Base-by-base conservation (phyloP, 1,139 yeast genomes). In the Debaryomyces sp. region DNA sequence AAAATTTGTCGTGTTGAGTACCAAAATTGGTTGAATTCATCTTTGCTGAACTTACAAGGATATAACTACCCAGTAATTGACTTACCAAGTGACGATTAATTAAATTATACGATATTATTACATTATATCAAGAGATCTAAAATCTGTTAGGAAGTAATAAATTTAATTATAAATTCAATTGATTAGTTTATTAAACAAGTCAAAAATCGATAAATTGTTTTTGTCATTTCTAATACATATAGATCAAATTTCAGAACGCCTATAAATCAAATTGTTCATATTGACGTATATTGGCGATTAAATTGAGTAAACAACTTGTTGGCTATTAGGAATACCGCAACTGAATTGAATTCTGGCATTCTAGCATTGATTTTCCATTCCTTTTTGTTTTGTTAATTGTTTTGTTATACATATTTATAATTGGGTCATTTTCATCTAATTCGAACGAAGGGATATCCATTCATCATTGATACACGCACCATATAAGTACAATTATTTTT, bases 1-100 rank as follows among this genome's bases (percentile, higher is more conserved):
- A 18, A 21, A 21, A 35, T n/a, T 15, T n/a, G 43, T 41, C 43
- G 43, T 41, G 43, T 12, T 9, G 4, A 35, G n/a, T 17, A 39
- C 37, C 43, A 22, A 29, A 27, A 13, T n/a, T 22, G 34, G 43
- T 29, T 41, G 37, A 41, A 41, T 41, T 41, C 33, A 41, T 41
- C 43, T 41, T 41, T 41, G 43, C 43, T 41, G 43, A 41, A 41
- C 36, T 15, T 41, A 32, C 27, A 41, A 41, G 43, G 43, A 41
- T 41, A 41, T n/a, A 30, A 23, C 18, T 21, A 30, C 27, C 27
- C 8, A 6, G 12, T 21, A 22, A 32, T 8, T 21, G 34, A 39
- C 23, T 29, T n/a, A 22, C 32, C 13, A 30, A 30, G 30, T 13
- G 33, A 41, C 36, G 22, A 21, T 41, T 41, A 30, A 41, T 41